Conservation (phyloP, 2,329 filamentous ascomycete genomes). For the Fusarium continuum region DNA sequence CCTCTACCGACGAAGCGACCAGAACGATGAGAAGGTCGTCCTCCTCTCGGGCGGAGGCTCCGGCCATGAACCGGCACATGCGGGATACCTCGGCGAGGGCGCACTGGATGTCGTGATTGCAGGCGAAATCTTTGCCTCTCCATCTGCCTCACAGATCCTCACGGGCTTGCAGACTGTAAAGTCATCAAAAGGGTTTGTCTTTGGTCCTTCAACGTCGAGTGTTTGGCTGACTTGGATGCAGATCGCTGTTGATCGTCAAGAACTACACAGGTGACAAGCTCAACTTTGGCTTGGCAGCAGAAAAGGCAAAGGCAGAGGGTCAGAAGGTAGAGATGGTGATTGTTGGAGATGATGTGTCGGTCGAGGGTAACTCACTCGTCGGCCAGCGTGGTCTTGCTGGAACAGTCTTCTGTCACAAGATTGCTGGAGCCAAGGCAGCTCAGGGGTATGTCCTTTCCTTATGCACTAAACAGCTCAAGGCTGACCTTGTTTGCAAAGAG, state of each 20-base stretch:
- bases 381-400: conserved; percentile 40
- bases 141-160: conserved; percentile 38
- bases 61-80: conserved; percentile 40
- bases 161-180: conserved; percentile 33
- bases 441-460: conserved; percentile 18
- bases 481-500: conserved; percentile 24
- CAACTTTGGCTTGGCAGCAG: conserved; percentile 44
- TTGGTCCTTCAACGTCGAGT: fast-evolving
- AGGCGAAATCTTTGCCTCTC: conserved; percentile 41
- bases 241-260: conserved; percentile 40
- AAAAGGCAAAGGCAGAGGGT: conserved; percentile 43
- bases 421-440: conserved; percentile 39
- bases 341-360: conserved; percentile 40
- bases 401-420: conserved; percentile 40
- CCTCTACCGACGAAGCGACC: conserved; percentile 29
- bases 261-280: conserved; percentile 44
- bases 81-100: conserved; percentile 39
- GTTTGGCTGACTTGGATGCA: conserved; percentile 1
- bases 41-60: conserved; percentile 39
- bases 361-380: conserved; percentile 37
- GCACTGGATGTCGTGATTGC: conserved; percentile 37
- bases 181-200: conserved; percentile 29
- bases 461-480: neutral
- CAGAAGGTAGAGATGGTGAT: conserved; percentile 40
- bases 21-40: conserved; percentile 30